Percentiles rank a stretch among this genome's conserved stretches.
phyloP scores from a whole-genome alignment of 176 grass and related monocot species.

The Cenchrus americanus region DNA sequence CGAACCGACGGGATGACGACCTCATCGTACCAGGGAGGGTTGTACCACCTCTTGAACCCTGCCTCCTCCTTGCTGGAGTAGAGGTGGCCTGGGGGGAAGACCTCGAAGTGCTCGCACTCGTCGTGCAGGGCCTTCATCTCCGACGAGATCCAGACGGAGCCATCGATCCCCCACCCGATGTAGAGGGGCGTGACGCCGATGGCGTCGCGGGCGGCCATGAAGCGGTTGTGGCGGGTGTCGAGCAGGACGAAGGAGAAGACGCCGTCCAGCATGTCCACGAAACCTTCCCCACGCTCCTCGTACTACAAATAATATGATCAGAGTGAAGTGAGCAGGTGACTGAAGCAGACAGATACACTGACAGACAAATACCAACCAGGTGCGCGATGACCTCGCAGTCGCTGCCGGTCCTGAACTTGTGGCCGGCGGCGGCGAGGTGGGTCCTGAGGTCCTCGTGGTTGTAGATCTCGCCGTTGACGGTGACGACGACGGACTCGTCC shows the following conservation, averaged over 20 bases:
- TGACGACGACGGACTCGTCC: conserved; percentile 64
- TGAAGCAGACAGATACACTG: no score
- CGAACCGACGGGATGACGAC: conserved; percentile 46
- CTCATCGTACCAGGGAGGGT: conserved; percentile 67
- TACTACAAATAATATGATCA: conserved; percentile 11
- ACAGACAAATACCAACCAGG: conserved; percentile 33
- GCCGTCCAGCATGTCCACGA: conserved; percentile 86
- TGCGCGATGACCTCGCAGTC: conserved; percentile 91
- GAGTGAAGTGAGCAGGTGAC: no score
- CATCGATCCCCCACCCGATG: conserved; percentile 85
- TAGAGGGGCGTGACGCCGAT: conserved; percentile 84
- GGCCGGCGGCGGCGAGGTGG: conserved; percentile 30
- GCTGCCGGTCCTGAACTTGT: conserved; percentile 86
- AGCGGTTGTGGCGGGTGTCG: conserved; percentile 46
- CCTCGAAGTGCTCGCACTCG: conserved; percentile 86
- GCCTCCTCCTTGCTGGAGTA: conserved; percentile 62
- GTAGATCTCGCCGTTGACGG: conserved; percentile 93
- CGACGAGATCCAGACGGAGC: conserved; percentile 85
- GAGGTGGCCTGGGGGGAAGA: conserved; percentile 81
- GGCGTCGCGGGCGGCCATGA: conserved; percentile 82
- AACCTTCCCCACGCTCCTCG: conserved; percentile 78
- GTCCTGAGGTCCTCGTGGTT: conserved; percentile 69
- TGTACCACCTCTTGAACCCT: conserved; percentile 81
- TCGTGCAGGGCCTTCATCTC: conserved; percentile 88
- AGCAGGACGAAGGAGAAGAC: conserved; percentile 85